Base-by-base conservation (phyloP, 768 basidiomycete genomes). In the Calocera cornea region DNA sequence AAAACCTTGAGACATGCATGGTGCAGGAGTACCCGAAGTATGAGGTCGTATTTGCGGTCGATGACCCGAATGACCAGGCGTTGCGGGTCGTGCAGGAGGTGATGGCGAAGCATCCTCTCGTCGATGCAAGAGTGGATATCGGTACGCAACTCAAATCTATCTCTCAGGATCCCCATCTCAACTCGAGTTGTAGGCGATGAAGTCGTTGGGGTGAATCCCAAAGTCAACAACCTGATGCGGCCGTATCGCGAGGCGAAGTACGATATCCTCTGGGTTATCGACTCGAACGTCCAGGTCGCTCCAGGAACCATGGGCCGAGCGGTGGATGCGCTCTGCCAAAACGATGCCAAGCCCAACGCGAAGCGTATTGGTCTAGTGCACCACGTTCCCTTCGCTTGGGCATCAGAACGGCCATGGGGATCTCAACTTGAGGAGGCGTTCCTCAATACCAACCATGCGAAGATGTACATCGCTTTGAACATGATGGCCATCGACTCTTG, bases 391-490 rank as follows among this genome's bases (percentile, higher is more conserved):
- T 90, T 92, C 73, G 95, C 92, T 1, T 83, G 83, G 34, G 81
- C 88, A 67, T 85, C 85, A 69, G 86, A 88, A 72, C 78, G 82
- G 44, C 77, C 80, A 19, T 79, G 93, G 67, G 97, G 97, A 1
- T 87, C 93, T 33, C 81, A 84, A 69, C 80, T 98, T 31, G 97
- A 99, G 78, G 89, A 92, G 69, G 92, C 91, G 0, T 99, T 95
- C 76, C 79, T 99, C 67, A 97, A 97, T 76, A 95, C 94, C 2
- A 97, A 92, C 69, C 97, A 98, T 73, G 92, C 95, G 29, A 98
- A 95, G 78, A 94, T 97, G 90, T 97, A 98, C 73, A 82, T 97
- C 65, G 94, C 93, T 11, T 92, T 97, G 74, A 95, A 95, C 78
- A 84, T 88, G 0, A 79, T 89, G 54, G 91, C 89, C 12, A 78